Base-by-base conservation (phyloP, 306 rosid genomes). In the Hippophae gyantsensis region DNA sequence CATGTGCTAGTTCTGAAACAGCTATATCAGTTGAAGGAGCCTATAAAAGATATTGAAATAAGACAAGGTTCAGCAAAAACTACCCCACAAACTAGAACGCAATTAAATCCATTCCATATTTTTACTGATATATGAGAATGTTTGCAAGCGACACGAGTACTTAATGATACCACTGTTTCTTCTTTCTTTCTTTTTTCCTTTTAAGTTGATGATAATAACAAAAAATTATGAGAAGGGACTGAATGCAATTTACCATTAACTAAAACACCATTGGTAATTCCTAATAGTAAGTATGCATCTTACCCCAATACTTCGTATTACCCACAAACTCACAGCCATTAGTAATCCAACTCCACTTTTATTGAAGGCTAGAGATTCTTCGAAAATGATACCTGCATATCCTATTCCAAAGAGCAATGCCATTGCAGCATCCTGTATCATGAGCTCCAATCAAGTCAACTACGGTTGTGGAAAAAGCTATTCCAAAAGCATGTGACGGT, bases 271-370 rank as follows among this genome's bases (percentile, higher is more conserved):
- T 43, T 9, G 40, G 11, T 57, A 57, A 61, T 58, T 62, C 48
- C 52, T 48, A 69, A 27, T 11, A 8, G 43, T 44, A 54, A 57
- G 43, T 41, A 67, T 52, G 59, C 51, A 72, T 48, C 68, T 67
- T 82, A 92, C 99, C 86, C 96, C 96, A 69, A 92, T 80, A 72
- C 95, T 88, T 60, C 96, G 86, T 38, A 92, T 69, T 56, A 75
- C 82, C 99, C 99, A 88, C 68, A 92, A 76, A 83, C 95, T 77
- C 51, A 88, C 99, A 52, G 99, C 99, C 99, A 92, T 92, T 78
- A 92, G 69, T n/a, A 92, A 69, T 23, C 95, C 99, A 2, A 92
- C 95, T 66, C 99, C 99, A 48, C 88, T 88, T 78, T 92, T 92
- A 74, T 92, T 92, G 75, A 88, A 92, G 68, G 99, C 93, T 54